Conservation (phyloP, 768 basidiomycete species). For the Flagelloscypha sp. region DNA sequence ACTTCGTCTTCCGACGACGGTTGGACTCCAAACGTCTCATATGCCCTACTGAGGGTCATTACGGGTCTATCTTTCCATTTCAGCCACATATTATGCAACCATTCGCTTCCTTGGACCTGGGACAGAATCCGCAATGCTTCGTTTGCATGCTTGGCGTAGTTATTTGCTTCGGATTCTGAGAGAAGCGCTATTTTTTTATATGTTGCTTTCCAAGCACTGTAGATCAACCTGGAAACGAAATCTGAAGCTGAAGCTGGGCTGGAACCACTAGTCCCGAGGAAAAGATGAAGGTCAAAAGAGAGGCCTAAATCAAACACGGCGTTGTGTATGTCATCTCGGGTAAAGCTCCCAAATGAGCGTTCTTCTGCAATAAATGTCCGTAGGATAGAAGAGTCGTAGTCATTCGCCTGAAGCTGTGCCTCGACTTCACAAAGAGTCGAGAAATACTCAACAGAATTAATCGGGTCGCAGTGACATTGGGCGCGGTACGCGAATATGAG, state of each 20-base stretch:
- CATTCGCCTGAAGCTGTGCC: conserved; percentile 25
- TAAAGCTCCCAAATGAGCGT: conserved; percentile 33
- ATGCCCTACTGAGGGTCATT: too few relatives aligned
- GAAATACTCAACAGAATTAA: conserved; percentile 55
- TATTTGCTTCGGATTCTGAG: conserved; percentile 26
- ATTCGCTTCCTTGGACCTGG: conserved; percentile 28
- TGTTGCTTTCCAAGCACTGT: conserved; percentile 36
- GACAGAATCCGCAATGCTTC: conserved; percentile 41
- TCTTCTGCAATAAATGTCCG: conserved; percentile 37
- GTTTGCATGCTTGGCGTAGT: conserved; percentile 30
- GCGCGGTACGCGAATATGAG: conserved; percentile 73
- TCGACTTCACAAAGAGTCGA: conserved; percentile 31
- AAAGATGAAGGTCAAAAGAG: conserved; percentile 29
- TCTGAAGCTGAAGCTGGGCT: too few relatives aligned
- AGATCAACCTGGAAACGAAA: conserved; percentile 37
- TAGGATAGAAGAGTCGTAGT: conserved; percentile 29
- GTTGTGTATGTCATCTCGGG: conserved; percentile 28
- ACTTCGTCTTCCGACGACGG: too few relatives aligned
- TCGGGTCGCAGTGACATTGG: conserved; percentile 75
- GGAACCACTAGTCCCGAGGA: too few relatives aligned
- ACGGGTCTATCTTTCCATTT: too few relatives aligned
- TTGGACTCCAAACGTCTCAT: too few relatives aligned
- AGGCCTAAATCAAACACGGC: conserved; percentile 34
- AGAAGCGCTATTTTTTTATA: too few relatives aligned
- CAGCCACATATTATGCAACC: conserved; percentile 24